Conservation (phyloP, 768 basidiomycete species). For the Hericium alpestre region DNA sequence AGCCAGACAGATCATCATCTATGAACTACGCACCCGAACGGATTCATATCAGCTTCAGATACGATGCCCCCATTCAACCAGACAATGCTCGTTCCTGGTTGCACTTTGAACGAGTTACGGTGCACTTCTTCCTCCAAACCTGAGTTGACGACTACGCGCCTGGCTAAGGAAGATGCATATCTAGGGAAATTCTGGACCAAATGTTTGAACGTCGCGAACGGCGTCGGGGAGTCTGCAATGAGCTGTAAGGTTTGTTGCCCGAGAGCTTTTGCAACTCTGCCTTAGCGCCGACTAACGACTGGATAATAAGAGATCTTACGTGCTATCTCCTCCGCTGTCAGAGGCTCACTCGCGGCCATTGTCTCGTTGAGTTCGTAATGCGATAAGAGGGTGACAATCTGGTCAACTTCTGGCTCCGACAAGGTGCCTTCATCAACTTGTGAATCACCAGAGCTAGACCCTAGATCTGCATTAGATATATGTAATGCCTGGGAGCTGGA, state of each 20-base stretch:
- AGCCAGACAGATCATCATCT: not conserved
- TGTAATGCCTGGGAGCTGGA: not conserved
- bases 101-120: conserved; percentile 42
- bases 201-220: conserved; percentile 46
- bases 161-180: conserved; percentile 65
- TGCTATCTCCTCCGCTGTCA: not conserved
- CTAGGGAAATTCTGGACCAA: conserved; percentile 86
- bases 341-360: not conserved
- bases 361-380: not conserved
- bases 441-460: too few species aligned
- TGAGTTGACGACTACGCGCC: conserved; percentile 48
- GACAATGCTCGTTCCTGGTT: conserved; percentile 43
- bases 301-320: not conserved
- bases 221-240: conserved; percentile 45
- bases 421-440: conserved; percentile 32
- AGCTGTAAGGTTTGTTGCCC: conserved; percentile 70
- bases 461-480: too few species aligned
- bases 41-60: conserved; percentile 52
- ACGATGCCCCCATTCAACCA: conserved; percentile 78
- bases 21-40: conserved; percentile 40
- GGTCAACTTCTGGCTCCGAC: not conserved
- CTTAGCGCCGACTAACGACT: not conserved
- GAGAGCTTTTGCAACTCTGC: conserved; percentile 32
- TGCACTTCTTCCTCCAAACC: conserved; percentile 45
- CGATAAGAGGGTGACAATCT: not conserved